Base-by-base conservation (phyloP, 2,329 filamentous ascomycete species). In the Didymosphaeria variabile region DNA sequence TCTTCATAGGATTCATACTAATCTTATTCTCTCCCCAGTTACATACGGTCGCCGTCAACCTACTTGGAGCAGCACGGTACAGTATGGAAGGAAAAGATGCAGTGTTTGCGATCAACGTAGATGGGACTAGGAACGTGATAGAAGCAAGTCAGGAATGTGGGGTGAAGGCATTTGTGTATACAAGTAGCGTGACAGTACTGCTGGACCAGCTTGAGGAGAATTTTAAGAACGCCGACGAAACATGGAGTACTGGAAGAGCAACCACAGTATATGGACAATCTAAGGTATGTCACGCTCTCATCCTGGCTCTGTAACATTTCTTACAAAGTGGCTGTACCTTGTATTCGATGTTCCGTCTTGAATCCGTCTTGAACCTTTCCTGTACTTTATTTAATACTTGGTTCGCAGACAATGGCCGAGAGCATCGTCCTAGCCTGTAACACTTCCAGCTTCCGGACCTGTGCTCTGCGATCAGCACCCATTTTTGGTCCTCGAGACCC, bases 401-500 rank as follows among this genome's bases (percentile, higher is more conserved):
- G 5, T 50, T 15, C 26, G 61, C 54, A 87, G 91, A 90, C 91
- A 58, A 85, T 90, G 62, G 94, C 94, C 51, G 94, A 98, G 83
- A 84, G 89, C 63, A 82, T 93, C 56, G 93, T 97, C 67, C 83
- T 97, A 57, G 83, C 87, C 55, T 91, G 91, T 72, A 95, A 93
- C 84, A 85, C 73, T 58, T 81, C 83, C 55, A 81, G 82, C 46
- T 88, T 97, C 78, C 83, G 92, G 10, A 97, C 93, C n/a, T 87
- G 87, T 72, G 85, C 93, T 32, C 86, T 98, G 66, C 91, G 95
- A 17, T 92, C 94, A 7, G 91, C 93, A 13, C 92, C 92, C 67
- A 96, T 98, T 77, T 92, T 97, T 73, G 94, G 94, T 71, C 92
- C 95, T 74, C 92, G 92, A 70, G 95, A 99, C 81, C 87, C 88